Evolutionary conservation across 73 alveolate genomes (phyloP).

Genomic region (Paramecium pentaurelia): DNA sequence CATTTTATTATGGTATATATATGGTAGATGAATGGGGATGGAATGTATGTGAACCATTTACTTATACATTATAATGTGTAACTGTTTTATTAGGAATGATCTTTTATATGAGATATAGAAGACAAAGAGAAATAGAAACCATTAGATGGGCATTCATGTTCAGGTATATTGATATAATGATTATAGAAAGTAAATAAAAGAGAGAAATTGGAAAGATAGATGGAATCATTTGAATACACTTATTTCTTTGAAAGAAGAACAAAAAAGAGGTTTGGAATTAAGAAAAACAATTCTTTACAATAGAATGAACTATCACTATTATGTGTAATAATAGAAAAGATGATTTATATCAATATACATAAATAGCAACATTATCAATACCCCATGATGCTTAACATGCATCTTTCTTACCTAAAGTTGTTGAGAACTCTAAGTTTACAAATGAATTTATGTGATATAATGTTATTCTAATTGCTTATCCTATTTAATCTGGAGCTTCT

Average conservation of each 20-base stretch:
- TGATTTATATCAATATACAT: neutral
- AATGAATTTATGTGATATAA: neutral
- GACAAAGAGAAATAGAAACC: conserved; percentile 3
- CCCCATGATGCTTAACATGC: neutral
- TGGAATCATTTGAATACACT: conserved; percentile 13
- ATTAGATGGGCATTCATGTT: conserved; percentile 42
- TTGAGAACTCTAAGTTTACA: conserved; percentile 12
- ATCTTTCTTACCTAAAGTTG: conserved; percentile 3
- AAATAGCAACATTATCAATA: conserved; percentile 1
- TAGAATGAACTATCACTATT: conserved; percentile 44
- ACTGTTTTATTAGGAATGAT: conserved; percentile 29
- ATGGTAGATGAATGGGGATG: conserved; percentile 55
- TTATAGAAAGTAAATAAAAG: neutral
- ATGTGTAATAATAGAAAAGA: conserved; percentile 20
- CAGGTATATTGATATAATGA: neutral
- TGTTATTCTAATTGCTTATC: neutral
- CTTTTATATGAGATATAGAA: neutral
- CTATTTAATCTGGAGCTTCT: conserved; percentile 37
- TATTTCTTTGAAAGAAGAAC: neutral
- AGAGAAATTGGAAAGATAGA: conserved; percentile 40
- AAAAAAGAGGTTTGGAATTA: neutral
- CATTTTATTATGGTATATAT: conserved; percentile 25
- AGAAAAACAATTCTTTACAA: neutral
- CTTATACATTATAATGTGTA: conserved; percentile 12
- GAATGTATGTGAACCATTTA: conserved; percentile 37